A percentile compares a stretch with the other conserved stretches of the same genome.
Conservation (phyloP, 2,329 filamentous ascomycete genomes). For the Cladosporium sp. region DNA sequence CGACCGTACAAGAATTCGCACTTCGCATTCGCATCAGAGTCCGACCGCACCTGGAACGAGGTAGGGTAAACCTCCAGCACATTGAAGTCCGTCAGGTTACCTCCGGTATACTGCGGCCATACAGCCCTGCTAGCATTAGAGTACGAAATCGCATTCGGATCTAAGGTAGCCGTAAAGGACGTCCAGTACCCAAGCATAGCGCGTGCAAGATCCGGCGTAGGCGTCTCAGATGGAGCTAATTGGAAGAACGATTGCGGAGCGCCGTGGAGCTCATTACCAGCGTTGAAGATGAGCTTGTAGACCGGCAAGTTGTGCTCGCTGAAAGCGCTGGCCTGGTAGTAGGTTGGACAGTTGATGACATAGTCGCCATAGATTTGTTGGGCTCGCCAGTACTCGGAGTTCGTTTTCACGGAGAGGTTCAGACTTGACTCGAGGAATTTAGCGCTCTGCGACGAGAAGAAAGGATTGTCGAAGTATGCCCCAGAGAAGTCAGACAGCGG, state of each 20-base stretch:
- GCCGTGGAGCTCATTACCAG: slow-evolving; percentile 37
- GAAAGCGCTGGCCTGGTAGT: slow-evolving; percentile 35
- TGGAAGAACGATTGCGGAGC: slow-evolving; percentile 30
- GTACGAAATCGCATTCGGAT: slow-evolving; percentile 33
- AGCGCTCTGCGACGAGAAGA: slow-evolving; percentile 22
- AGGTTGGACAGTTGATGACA: slow-evolving; percentile 37
- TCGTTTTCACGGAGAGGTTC: slow-evolving; percentile 45
- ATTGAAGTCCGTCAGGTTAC: neutral
- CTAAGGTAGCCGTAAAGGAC: slow-evolving; percentile 34
- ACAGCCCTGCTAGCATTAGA: neutral
- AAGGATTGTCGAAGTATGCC: neutral
- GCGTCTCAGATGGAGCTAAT: neutral
- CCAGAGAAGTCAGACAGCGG: neutral
- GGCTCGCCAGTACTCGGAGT: slow-evolving; percentile 21
- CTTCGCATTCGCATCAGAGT: neutral
- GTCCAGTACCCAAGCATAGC: slow-evolving; percentile 38
- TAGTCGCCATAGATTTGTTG: neutral
- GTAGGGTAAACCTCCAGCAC: neutral
- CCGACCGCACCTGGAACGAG: neutral
- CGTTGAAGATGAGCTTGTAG: slow-evolving; percentile 39
- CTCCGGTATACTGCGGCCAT: neutral
- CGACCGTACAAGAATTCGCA: slow-evolving; percentile 1
- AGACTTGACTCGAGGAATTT: slow-evolving; percentile 40
- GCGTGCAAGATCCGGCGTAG: slow-evolving; percentile 35
- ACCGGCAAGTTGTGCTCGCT: slow-evolving; percentile 29